Evolutionary conservation across 2,329 filamentous ascomycete genomes (phyloP).

Genomic region (Calonectria pteridis): DNA sequence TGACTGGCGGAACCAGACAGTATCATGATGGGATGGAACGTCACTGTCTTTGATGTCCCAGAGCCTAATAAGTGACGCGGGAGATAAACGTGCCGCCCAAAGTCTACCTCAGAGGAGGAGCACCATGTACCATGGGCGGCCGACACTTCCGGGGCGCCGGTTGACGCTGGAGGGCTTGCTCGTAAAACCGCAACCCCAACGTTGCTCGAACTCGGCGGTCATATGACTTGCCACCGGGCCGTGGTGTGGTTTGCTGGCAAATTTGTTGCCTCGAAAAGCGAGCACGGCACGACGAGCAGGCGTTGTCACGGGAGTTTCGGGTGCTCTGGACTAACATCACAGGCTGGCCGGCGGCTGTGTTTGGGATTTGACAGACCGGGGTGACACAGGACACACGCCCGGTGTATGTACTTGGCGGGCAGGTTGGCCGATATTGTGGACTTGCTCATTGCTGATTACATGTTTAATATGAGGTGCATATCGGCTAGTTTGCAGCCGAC

Average conservation of each 20-base stretch:
- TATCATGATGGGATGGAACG: slow-evolving; percentile 33
- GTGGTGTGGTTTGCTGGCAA: not conserved
- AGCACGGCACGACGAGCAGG: not conserved
- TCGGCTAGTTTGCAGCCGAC: not conserved
- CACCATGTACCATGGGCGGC: slow-evolving; percentile 1
- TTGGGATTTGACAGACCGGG: slow-evolving; percentile 8
- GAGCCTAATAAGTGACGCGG: not conserved
- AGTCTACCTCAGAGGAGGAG: not conserved
- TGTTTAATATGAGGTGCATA: not conserved
- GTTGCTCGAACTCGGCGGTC: slow-evolving; percentile 21
- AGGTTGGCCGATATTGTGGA: slow-evolving; percentile 4
- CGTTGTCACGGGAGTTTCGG: not conserved
- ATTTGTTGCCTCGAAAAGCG: not conserved
- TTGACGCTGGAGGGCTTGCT: not conserved
- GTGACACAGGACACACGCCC: not conserved
- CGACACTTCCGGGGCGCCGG: slow-evolving; percentile 13
- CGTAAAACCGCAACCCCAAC: slow-evolving; percentile 29
- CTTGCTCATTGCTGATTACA: not conserved
- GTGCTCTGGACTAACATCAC: not conserved
- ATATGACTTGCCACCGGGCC: slow-evolving; percentile 25
- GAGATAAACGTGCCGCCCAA: slow-evolving; percentile 19
- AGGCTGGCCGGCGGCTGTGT: not conserved
- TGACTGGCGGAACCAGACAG: slow-evolving; percentile 7
- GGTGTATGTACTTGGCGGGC: not conserved
- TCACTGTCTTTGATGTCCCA: slow-evolving; percentile 18